These are phyloP conservation scores for Achlya hypogyna DNA, from an alignment of 352 stramenopile genomes.

Conservation along the genomic window DNA sequence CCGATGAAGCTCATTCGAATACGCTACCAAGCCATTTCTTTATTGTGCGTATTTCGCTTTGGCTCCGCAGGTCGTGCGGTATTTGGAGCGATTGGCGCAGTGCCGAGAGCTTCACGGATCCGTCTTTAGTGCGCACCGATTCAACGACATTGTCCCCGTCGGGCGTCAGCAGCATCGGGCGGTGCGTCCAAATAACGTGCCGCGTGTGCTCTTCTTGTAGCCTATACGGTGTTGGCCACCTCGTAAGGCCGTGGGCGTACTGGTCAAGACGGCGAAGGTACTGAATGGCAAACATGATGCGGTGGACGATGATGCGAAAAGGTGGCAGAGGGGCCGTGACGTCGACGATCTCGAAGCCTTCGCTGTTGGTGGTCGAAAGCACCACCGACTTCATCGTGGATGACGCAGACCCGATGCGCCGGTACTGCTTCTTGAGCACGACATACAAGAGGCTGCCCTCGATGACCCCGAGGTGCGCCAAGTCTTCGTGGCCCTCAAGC, in stretches of 20 bases:
- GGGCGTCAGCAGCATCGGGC: background rate
- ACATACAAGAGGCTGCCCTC: constrained; percentile 44
- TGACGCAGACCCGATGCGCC: constrained; percentile 54
- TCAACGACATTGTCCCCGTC: background rate
- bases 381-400: constrained; percentile 48
- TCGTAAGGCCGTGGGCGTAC: background rate
- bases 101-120: background rate
- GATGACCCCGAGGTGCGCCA: constrained; percentile 44
- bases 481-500: constrained; percentile 53
- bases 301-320: constrained; percentile 42
- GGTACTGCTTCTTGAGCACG: constrained; percentile 34
- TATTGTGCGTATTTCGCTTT: constrained; percentile 40
- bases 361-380: constrained; percentile 27
- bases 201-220: constrained; percentile 30
- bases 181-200: constrained; percentile 40
- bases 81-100: constrained; percentile 36
- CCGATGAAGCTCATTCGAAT: background rate
- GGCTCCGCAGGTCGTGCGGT: constrained; percentile 28
- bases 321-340: constrained; percentile 47
- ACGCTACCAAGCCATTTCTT: constrained; percentile 47
- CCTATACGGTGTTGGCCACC: constrained; percentile 29
- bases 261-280: constrained; percentile 33
- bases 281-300: constrained; percentile 40
- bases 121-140: background rate
- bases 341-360: constrained; percentile 56